Evolutionary conservation across 1,139 yeast genomes (phyloP), one percentile per base, ranked within the genome.

Genomic region (Hyphopichia burtonii): DNA sequence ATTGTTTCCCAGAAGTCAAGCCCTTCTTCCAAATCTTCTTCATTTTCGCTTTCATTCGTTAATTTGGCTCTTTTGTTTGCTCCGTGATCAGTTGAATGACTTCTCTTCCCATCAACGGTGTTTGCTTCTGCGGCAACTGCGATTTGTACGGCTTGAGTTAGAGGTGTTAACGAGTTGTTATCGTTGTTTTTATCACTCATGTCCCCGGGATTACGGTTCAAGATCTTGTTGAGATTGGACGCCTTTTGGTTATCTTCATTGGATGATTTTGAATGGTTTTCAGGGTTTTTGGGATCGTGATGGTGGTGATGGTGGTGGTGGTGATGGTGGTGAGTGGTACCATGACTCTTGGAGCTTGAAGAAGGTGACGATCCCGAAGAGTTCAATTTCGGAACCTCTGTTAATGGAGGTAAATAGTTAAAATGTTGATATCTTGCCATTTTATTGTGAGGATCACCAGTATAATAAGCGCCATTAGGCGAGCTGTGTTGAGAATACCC

Each of bases 1-100:
- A 84, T 73, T 2, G 82, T 78, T 50, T 83, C 89, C 86, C 88
- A 83, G 54, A 83, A 83, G 56, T 82, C 89, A 30, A 78, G 52
- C 15, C 80, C 88, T 44, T 65, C 71, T 42, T 68, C 61, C 30
- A 57, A 56, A 27, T 51, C 66, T 22, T 56, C 62, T 36, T 54
- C 49, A 17, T 31, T 31, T n/a, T 55, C 61, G 36, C 43, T 41
- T 36, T 36, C 49, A 27, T 17, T n/a, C 9, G 27, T n/a, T 31
- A 28, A 32, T 31, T 36, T 23, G 27, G 14, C 14, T 28, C 35
- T 18, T 17, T 25, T 30, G 17, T 11, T 15, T 12, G 11, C 3
- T 11, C 17, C 31, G 3, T 12, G 11, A 20, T 20, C 36, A 33
- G 17, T 19, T 7, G 4, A 8, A 7, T 8, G 16, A 20, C 42